Evolutionary conservation across 768 basidiomycete species (phyloP).

Genomic region (Auriscalpium microsporum): DNA sequence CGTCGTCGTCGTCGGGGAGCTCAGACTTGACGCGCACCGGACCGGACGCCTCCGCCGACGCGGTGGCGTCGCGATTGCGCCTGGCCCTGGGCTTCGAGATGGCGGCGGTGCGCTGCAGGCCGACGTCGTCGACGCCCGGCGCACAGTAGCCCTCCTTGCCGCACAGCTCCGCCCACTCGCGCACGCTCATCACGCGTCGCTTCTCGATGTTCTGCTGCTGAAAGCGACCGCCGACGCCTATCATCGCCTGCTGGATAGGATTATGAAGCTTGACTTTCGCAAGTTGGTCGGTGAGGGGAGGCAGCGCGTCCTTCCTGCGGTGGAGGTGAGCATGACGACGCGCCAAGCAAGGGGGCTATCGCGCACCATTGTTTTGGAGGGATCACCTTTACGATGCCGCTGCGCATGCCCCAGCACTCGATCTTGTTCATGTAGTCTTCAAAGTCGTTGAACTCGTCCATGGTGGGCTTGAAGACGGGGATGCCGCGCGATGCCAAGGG

Average conservation of each 20-base stretch:
- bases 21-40: conserved; percentile 39
- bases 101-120: conserved; percentile 35
- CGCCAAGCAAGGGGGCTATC: conserved; percentile 3
- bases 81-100: conserved; percentile 30
- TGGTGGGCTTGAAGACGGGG: conserved; percentile 91
- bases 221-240: conserved; percentile 79
- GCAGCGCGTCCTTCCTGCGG: conserved; percentile 62
- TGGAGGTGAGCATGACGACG: conserved; percentile 12
- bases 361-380: conserved; percentile 90
- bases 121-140: conserved; percentile 64
- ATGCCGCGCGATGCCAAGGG: conserved; percentile 80
- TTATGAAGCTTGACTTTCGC: conserved; percentile 68
- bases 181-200: conserved; percentile 70
- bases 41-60: conserved; percentile 28
- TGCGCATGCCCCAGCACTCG: conserved; percentile 83
- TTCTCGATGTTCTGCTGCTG: conserved; percentile 89
- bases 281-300: conserved; percentile 64
- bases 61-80: conserved; percentile 38
- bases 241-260: conserved; percentile 92
- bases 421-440: conserved; percentile 82
- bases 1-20: conserved; percentile 27
- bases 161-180: conserved; percentile 82
- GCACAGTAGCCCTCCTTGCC: conserved; percentile 62
- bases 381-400: conserved; percentile 94
- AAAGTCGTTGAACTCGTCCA: conserved; percentile 89